These are phyloP conservation scores for Nitzschia sp. DNA, from an alignment of 108 stramenopile species.

Conservation along the genomic window DNA sequence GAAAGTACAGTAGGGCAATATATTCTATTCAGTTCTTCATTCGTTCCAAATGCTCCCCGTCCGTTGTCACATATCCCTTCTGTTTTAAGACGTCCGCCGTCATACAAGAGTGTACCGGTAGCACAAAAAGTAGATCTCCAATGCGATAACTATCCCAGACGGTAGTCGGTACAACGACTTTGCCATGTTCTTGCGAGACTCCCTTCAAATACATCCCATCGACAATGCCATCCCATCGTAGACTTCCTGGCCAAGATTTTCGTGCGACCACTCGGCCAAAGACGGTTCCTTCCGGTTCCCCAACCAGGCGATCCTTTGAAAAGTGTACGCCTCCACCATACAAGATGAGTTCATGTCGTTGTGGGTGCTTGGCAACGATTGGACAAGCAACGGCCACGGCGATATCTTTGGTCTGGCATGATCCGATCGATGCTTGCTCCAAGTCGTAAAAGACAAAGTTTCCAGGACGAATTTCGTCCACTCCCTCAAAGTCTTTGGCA, in stretches of 20 bases:
- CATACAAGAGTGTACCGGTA: conserved; percentile 26
- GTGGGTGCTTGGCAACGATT: conserved; percentile 22
- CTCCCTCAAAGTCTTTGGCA: background rate
- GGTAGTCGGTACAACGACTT: background rate
- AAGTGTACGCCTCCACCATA: conserved; percentile 25
- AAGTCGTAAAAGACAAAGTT: conserved; percentile 28
- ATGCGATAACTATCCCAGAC: conserved; percentile 5
- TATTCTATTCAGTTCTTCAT: conserved; percentile 26
- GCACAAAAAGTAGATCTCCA: conserved; percentile 8
- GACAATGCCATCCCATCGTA: background rate
- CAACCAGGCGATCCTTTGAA: conserved; percentile 14
- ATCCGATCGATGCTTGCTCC: conserved; percentile 19
- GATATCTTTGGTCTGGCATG: conserved; percentile 3
- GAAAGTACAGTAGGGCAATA: no score
- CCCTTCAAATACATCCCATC: conserved; percentile 14
- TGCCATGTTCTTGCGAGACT: conserved; percentile 19
- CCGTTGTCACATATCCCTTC: conserved; percentile 20
- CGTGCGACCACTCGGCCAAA: conserved; percentile 7
- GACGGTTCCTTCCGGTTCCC: background rate
- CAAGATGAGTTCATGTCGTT: conserved; percentile 11
- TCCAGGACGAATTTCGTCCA: conserved; percentile 20
- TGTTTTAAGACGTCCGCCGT: conserved; percentile 15
- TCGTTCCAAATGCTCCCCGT: background rate
- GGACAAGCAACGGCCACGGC: conserved; percentile 23
- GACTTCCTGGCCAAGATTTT: background rate